Evolutionary conservation across 2,329 filamentous ascomycete species (phyloP).

Genomic region (Colletotrichum simmondsii): DNA sequence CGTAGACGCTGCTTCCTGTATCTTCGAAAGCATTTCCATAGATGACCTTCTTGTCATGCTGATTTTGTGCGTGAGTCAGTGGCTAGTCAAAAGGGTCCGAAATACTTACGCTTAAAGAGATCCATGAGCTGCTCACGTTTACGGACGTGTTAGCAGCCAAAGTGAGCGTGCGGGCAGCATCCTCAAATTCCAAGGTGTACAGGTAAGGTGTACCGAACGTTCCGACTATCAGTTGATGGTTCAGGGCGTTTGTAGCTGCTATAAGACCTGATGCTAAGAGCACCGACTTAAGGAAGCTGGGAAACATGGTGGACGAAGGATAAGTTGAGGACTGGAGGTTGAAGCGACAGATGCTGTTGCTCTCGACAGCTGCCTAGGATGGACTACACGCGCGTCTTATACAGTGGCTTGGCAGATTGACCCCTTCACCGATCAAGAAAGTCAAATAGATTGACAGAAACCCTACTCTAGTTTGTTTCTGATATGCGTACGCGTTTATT

Average conservation of each 20-base stretch:
- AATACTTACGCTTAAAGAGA: neutral
- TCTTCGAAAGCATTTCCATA: conserved; percentile 10
- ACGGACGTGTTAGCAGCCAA: conserved; percentile 1
- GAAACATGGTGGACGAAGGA: neutral
- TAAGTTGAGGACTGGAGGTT: no score
- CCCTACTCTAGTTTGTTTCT: neutral
- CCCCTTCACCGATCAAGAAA: no score
- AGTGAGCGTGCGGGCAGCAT: conserved; percentile 2
- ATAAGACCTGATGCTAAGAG: neutral
- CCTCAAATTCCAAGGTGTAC: conserved; percentile 8
- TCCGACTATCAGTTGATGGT: neutral
- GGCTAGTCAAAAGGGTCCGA: neutral
- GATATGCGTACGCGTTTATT: neutral
- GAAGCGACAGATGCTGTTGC: no score
- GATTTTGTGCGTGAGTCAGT: neutral
- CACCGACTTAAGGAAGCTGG: neutral
- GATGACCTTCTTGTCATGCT: conserved; percentile 2
- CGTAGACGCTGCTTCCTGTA: conserved; percentile 1
- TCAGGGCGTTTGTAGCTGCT: neutral
- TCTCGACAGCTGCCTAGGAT: no score
- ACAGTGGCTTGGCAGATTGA: no score
- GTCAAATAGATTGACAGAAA: neutral
- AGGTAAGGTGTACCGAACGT: conserved; percentile 8
- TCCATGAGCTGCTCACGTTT: conserved; percentile 10
- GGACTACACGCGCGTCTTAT: no score